phyloP scores from a whole-genome alignment of 208 protist species.

The Trypanosoma caninum region DNA sequence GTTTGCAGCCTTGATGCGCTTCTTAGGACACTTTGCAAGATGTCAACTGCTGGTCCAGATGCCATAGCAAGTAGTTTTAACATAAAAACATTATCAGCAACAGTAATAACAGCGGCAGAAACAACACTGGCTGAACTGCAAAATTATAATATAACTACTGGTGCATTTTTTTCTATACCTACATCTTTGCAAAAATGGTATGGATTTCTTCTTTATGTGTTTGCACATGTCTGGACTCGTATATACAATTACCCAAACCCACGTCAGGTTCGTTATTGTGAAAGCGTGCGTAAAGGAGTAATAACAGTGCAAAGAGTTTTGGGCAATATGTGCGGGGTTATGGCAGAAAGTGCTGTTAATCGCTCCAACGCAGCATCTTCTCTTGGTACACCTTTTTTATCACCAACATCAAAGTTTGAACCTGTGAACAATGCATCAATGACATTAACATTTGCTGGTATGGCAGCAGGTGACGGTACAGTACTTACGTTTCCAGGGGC shows the following conservation, averaged over 20 bases:
- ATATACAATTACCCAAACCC: slow-evolving; percentile 46
- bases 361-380: background rate
- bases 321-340: background rate
- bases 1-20: slow-evolving; percentile 48
- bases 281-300: slow-evolving; percentile 15
- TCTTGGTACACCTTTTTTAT: background rate
- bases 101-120: background rate
- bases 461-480: background rate
- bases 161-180: background rate
- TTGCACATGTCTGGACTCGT: slow-evolving; percentile 59
- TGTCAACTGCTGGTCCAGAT: slow-evolving; percentile 6
- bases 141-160: slow-evolving; percentile 1
- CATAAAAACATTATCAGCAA: background rate
- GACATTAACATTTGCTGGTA: background rate
- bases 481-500: slow-evolving; percentile 31
- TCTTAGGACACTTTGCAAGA: slow-evolving; percentile 24
- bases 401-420: background rate
- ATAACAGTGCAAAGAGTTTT: slow-evolving; percentile 32
- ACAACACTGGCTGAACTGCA: background rate
- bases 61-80: background rate
- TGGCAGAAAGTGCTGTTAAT: background rate
- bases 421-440: background rate
- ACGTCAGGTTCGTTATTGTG: slow-evolving; percentile 45
- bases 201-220: slow-evolving; percentile 46
- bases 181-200: slow-evolving; percentile 24